Conservation (phyloP, 2,329 filamentous ascomycete genomes). For the Penicillium thymicola region DNA sequence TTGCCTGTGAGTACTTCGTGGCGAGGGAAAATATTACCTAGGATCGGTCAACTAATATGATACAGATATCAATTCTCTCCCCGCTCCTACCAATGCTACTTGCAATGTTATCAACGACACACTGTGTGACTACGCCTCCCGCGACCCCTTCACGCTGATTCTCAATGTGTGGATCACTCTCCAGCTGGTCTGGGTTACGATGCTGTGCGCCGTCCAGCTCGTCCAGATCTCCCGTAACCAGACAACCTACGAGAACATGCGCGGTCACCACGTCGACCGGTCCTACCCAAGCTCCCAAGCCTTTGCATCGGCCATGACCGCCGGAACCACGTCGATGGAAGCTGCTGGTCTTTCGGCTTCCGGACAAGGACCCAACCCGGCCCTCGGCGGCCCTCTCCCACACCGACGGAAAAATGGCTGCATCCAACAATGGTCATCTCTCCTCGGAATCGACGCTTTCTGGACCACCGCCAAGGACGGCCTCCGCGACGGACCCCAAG, state of each 20-base stretch:
- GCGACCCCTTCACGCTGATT: constrained; percentile 79
- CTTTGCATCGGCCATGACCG: constrained; percentile 66
- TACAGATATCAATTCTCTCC: constrained; percentile 62
- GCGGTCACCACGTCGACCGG: constrained; percentile 63
- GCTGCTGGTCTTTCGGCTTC: constrained; percentile 67
- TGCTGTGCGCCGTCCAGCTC: constrained; percentile 92
- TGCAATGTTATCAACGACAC: constrained; percentile 75
- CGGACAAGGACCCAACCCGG: constrained; percentile 63
- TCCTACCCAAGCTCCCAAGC: constrained; percentile 55
- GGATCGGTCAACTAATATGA: background rate
- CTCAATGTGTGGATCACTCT: constrained; percentile 74
- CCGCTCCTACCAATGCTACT: constrained; percentile 45
- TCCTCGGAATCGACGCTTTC: constrained; percentile 90
- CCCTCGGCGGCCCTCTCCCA: constrained; percentile 48
- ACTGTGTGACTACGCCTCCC: constrained; percentile 72
- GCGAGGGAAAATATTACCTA: background rate
- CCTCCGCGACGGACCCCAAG: constrained; percentile 48
- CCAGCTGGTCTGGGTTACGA: constrained; percentile 93
- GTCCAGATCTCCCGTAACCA: constrained; percentile 88
- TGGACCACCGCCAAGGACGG: constrained; percentile 83
- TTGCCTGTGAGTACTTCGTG: constrained; percentile 60
- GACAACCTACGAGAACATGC: constrained; percentile 97
- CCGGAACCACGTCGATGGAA: constrained; percentile 62
- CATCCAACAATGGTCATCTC: constrained; percentile 73
- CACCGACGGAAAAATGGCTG: constrained; percentile 57